Conservation (phyloP, 2,329 filamentous ascomycete species). For the Penicillium fuscoglaucum region DNA sequence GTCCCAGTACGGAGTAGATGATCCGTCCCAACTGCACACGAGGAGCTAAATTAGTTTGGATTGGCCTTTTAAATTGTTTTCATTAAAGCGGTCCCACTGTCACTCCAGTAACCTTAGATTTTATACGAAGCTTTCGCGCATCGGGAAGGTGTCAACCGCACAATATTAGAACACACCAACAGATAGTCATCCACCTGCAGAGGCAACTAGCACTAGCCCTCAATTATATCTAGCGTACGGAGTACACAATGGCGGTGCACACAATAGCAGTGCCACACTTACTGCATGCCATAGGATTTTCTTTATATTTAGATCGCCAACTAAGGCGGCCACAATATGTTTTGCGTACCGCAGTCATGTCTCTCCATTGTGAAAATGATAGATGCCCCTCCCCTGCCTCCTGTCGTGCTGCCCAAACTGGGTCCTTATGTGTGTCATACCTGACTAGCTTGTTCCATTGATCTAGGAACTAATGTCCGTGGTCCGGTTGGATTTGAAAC, state of each 20-base stretch:
- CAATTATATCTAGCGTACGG: neutral
- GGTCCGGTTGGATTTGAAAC: neutral
- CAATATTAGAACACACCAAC: neutral
- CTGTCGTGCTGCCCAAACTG: neutral
- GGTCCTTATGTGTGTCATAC: slow-evolving; percentile 2
- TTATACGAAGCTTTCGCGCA: slow-evolving; percentile 1
- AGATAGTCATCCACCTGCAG: neutral
- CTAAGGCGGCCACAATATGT: neutral
- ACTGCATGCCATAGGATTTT: neutral
- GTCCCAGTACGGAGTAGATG: neutral
- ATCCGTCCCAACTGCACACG: neutral
- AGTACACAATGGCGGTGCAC: neutral
- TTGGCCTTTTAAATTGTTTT: neutral
- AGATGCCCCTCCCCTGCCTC: neutral
- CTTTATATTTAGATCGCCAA: slow-evolving; percentile 10
- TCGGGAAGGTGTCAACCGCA: slow-evolving; percentile 10
- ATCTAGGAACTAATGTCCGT: slow-evolving; percentile 5
- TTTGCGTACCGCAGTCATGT: neutral
- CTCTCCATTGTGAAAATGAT: neutral
- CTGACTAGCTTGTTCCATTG: neutral
- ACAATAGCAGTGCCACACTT: neutral
- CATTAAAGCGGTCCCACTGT: slow-evolving; percentile 3
- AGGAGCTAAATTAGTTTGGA: slow-evolving; percentile 1
- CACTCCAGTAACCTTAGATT: slow-evolving; percentile 2
- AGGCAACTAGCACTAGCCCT: neutral